Percentiles rank a stretch among this genome's conserved stretches.
Conservation (phyloP, 139 green algal genomes). For the Pycnococcus provasolii region DNA sequence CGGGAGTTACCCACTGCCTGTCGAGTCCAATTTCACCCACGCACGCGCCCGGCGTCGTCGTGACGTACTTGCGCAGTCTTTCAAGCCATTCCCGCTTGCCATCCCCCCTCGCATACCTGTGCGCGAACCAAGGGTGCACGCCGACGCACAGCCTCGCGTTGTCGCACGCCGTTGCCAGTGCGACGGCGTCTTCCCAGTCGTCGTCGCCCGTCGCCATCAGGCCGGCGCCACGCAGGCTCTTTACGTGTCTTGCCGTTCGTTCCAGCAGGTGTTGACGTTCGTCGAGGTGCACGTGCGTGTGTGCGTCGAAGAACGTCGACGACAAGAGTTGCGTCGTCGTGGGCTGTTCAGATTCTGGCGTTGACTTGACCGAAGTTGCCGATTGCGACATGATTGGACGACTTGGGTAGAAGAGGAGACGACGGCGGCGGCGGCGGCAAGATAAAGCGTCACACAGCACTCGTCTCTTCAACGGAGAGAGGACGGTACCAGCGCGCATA, state of each 20-base stretch:
- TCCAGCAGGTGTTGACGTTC: background rate
- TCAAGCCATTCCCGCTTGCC: slow-evolving; percentile 6
- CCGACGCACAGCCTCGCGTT: background rate
- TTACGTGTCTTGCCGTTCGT: background rate
- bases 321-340: background rate
- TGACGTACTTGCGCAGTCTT: background rate
- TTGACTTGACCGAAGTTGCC: too few relatives aligned
- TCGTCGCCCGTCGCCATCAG: slow-evolving; percentile 2
- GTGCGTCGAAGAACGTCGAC: slow-evolving; percentile 13
- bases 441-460: too few relatives aligned
- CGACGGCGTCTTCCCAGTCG: slow-evolving; percentile 9
- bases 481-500: too few relatives aligned
- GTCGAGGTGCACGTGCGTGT: slow-evolving; percentile 18
- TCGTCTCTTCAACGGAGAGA: too few relatives aligned
- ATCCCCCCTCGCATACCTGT: background rate
- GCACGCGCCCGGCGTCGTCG: background rate
- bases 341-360: too few relatives aligned
- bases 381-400: too few relatives aligned
- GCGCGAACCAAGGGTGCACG: slow-evolving; percentile 20
- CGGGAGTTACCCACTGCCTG: slow-evolving; percentile 7
- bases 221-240: background rate
- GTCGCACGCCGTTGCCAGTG: background rate
- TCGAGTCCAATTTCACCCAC: slow-evolving; percentile 26
- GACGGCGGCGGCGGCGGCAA: too few relatives aligned
- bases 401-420: too few relatives aligned